Evolutionary conservation across 768 basidiomycete genomes (phyloP).

Genomic region (Pulveroboletus frians): DNA sequence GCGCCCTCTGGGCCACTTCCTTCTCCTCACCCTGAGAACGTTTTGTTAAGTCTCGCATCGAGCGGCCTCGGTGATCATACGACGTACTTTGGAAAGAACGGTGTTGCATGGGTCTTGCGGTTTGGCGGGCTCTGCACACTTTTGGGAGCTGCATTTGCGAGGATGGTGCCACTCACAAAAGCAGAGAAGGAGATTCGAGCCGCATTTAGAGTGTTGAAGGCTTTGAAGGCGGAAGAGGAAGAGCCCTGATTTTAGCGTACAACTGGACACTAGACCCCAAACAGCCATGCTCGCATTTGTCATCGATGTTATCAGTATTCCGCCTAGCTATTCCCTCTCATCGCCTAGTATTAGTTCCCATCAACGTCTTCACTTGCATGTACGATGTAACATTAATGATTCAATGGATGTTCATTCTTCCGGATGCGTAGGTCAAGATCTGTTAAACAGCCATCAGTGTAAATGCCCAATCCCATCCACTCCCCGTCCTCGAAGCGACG

Average conservation of each 20-base stretch:
- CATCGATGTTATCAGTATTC: constrained; percentile 2
- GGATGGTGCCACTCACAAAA: constrained; percentile 81
- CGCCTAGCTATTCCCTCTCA: neutral
- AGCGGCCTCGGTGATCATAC: constrained; percentile 38
- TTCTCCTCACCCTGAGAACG: constrained; percentile 31
- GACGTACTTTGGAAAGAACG: constrained; percentile 76
- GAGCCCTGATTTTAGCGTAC: constrained; percentile 34
- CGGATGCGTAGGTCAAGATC: neutral
- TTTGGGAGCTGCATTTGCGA: constrained; percentile 70
- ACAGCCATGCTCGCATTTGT: constrained; percentile 15
- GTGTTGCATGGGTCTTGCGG: constrained; percentile 90
- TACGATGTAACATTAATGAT: neutral
- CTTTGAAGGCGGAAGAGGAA: constrained; percentile 57
- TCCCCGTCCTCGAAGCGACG: constrained; percentile 20
- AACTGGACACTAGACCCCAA: neutral
- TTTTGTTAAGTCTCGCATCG: constrained; percentile 12
- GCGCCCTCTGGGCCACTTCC: constrained; percentile 8
- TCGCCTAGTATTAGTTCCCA: neutral
- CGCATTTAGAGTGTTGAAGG: constrained; percentile 72
- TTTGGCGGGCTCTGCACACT: constrained; percentile 88
- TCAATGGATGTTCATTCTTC: neutral
- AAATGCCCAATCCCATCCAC: constrained; percentile 27
- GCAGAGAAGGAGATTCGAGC: constrained; percentile 89
- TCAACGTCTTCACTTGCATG: neutral
- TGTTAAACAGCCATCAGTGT: constrained; percentile 26